Conservation (phyloP, 2,329 filamentous ascomycete genomes). For the Xylaria sp. region DNA sequence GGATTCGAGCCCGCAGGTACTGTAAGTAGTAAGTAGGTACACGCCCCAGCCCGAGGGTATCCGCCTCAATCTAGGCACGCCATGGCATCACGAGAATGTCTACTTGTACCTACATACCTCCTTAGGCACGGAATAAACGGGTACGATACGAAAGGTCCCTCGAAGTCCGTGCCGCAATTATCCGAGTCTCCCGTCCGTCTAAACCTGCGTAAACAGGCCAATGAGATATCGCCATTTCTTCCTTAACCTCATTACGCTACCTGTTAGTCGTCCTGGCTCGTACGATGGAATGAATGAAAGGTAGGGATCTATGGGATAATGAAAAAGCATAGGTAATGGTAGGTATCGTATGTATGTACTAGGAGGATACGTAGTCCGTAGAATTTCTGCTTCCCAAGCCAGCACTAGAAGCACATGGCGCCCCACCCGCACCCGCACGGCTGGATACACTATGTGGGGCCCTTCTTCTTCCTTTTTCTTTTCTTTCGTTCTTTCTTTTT, state of each 20-base stretch:
- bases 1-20: neutral
- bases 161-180: neutral
- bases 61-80: too few relatives aligned
- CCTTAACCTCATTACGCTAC: neutral
- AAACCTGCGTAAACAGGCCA: neutral
- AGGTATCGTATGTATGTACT: neutral
- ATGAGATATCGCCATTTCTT: neutral
- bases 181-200: neutral
- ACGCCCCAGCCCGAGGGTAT: neutral
- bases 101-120: neutral
- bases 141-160: neutral
- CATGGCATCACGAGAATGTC: neutral
- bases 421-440: conserved; percentile 8
- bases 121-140: neutral
- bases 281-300: too few relatives aligned
- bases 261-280: neutral
- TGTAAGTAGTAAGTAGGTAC: neutral
- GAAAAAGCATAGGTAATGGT: too few relatives aligned
- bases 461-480: too few relatives aligned
- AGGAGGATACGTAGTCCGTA: neutral
- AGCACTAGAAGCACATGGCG: conserved; percentile 14
- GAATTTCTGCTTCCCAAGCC: neutral
- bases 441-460: conserved; percentile 3
- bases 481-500: too few relatives aligned
- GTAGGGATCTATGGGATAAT: too few relatives aligned